These are phyloP conservation scores for Tympanopsis confertula DNA, from an alignment of 2,329 filamentous ascomycete genomes.

Conservation along the genomic window DNA sequence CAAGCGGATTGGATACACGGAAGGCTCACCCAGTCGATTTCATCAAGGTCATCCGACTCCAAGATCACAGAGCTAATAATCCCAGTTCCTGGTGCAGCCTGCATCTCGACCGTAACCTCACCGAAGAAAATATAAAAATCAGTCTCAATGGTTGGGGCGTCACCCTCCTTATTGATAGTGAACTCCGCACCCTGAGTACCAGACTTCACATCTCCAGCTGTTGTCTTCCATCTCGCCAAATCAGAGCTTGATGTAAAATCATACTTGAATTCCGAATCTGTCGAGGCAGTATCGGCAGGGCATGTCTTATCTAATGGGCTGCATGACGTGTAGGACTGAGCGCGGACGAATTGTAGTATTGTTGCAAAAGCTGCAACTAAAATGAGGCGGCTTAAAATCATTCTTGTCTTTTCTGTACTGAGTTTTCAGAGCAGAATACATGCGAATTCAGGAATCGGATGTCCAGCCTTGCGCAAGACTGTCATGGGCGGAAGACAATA, in stretches of 20 bases:
- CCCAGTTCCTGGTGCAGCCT: constrained; percentile 62
- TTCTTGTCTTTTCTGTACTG: no score
- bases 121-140: constrained; percentile 83
- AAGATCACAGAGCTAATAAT: constrained; percentile 76
- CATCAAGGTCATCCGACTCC: constrained; percentile 73
- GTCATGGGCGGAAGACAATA: no score
- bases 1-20: no score
- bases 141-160: constrained; percentile 69
- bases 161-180: constrained; percentile 55
- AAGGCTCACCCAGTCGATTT: constrained; percentile 61
- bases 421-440: no score
- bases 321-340: no score
- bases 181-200: constrained; percentile 56
- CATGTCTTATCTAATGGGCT: no score
- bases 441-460: no score
- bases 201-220: constrained; percentile 54
- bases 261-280: constrained; percentile 60
- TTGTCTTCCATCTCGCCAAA: constrained; percentile 53
- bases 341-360: no score
- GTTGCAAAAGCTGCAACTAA: no score
- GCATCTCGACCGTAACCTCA: constrained; percentile 65
- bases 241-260: constrained; percentile 55
- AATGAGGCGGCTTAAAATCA: no score
- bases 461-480: no score
- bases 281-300: constrained; percentile 38